These are phyloP conservation scores for Iberis pinnata DNA, from an alignment of 345 rosid genomes.

Conservation along the genomic window DNA sequence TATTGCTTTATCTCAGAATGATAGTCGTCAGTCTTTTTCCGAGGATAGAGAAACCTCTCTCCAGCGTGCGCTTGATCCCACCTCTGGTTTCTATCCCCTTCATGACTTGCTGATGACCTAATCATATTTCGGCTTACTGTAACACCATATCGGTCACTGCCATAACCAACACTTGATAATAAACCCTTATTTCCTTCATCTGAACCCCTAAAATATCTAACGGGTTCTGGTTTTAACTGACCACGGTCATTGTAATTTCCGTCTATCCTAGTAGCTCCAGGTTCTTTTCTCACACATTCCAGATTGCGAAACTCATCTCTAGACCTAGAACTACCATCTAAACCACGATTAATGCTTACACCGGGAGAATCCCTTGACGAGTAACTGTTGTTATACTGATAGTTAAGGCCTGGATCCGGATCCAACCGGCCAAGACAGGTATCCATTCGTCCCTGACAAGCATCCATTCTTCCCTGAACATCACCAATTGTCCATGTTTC, in stretches of 20 bases:
- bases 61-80: constrained; percentile 28
- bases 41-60: constrained; percentile 28
- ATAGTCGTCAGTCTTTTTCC: constrained; percentile 36
- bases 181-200: constrained; percentile 24
- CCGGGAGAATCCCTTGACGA: constrained; percentile 29
- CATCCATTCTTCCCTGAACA: constrained; percentile 14
- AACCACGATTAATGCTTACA: constrained; percentile 37
- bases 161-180: constrained; percentile 31
- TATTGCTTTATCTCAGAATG: constrained; percentile 37
- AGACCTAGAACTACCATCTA: constrained; percentile 43
- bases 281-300: constrained; percentile 35
- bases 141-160: constrained; percentile 27
- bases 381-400: constrained; percentile 33
- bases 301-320: constrained; percentile 33
- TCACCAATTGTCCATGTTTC: constrained; percentile 28
- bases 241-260: constrained; percentile 27
- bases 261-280: constrained; percentile 26
- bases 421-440: constrained; percentile 24
- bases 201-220: constrained; percentile 40
- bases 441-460: constrained; percentile 14
- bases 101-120: constrained; percentile 28
- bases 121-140: constrained; percentile 20
- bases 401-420: constrained; percentile 24
- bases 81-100: constrained; percentile 35
- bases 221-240: constrained; percentile 33